Evolutionary conservation across 257 asterid species (phyloP), one percentile per base, ranked within the genome.

Genomic region (Linaria vulgaris): DNA sequence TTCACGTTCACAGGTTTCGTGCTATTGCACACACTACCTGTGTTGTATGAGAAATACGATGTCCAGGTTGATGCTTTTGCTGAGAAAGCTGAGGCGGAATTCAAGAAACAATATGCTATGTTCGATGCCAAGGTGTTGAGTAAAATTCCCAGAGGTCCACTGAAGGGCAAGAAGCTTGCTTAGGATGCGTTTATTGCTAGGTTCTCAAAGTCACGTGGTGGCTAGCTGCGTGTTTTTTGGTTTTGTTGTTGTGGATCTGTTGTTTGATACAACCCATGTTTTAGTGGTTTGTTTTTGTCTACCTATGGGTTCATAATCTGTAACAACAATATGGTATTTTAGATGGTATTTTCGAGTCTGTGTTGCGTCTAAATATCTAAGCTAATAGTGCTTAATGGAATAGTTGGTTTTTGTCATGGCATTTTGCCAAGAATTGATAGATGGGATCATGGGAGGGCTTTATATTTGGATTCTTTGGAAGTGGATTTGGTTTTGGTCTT

Each of bases 81-180:
- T 43, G 97, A 88, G 91, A 90, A 88, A 76, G 96, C 91, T 15
- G 94, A 79, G 78, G 77, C 69, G 12, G 96, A 90, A 83, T 38
- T 90, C 60, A 90, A 85, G 77, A 90, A 88, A 75, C 97, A 88
- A 62, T 90, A 79, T 73, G 89, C 80, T 1, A 85, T 84, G 56
- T 85, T 90, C 59, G 56, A 90, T 61, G 88, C 54, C 13, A 85
- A 88, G 81, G 89, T 83, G 51, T 72, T 88, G 76, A 85, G 95
- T 80, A 88, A 85, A 72, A 82, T 88, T 23, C 97, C 97, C 0
- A 80, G 70, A 77, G 85, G 88, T 15, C 69, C 87, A 1, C 71
- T 80, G 68, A 79, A 76, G 73, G 84, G 70, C 69, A 84, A 85
- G 41, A 34, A 34, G 84, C 45, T 80, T 55, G 72, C 74, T 9